These are phyloP conservation scores for Amylocystis lapponica DNA, from an alignment of 768 basidiomycete genomes.

Conservation along the genomic window DNA sequence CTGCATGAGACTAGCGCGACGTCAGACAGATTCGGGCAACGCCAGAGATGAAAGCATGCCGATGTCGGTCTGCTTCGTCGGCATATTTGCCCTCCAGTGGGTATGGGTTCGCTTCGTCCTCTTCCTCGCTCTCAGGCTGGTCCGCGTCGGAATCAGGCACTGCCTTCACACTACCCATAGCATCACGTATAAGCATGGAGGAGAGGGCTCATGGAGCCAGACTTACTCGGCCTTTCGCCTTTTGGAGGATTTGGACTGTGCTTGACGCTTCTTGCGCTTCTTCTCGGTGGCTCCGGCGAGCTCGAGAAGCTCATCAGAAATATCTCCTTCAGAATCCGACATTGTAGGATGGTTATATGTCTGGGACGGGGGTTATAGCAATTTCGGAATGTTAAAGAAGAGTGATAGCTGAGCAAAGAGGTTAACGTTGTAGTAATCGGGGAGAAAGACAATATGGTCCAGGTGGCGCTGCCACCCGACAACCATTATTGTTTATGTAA, in stretches of 20 bases:
- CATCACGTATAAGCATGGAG: neutral
- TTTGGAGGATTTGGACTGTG: slow-evolving; percentile 43
- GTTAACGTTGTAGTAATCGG: no score
- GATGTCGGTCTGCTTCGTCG: slow-evolving; percentile 75
- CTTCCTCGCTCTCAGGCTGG: slow-evolving; percentile 60
- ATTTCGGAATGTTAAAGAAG: no score
- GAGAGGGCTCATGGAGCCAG: no score
- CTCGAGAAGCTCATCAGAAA: slow-evolving; percentile 72
- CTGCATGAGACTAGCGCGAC: slow-evolving; percentile 52
- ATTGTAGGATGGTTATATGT: no score
- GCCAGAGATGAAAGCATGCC: slow-evolving; percentile 46
- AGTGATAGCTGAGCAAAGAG: no score
- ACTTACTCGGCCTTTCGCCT: slow-evolving; percentile 73
- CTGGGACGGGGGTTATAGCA: no score
- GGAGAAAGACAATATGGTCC: no score
- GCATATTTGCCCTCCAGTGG: slow-evolving; percentile 90
- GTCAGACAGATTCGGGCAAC: slow-evolving; percentile 7
- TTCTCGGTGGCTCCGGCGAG: slow-evolving; percentile 68
- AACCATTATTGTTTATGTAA: no score
- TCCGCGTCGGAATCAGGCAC: slow-evolving; percentile 41
- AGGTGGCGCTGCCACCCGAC: no score
- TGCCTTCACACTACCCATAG: slow-evolving; percentile 1
- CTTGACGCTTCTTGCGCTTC: slow-evolving; percentile 58
- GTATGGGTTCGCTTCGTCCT: slow-evolving; percentile 58
- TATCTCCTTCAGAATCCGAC: slow-evolving; percentile 48